Base-by-base conservation (phyloP, 177 flowering plant genomes). In the Vitis hybrid region DNA sequence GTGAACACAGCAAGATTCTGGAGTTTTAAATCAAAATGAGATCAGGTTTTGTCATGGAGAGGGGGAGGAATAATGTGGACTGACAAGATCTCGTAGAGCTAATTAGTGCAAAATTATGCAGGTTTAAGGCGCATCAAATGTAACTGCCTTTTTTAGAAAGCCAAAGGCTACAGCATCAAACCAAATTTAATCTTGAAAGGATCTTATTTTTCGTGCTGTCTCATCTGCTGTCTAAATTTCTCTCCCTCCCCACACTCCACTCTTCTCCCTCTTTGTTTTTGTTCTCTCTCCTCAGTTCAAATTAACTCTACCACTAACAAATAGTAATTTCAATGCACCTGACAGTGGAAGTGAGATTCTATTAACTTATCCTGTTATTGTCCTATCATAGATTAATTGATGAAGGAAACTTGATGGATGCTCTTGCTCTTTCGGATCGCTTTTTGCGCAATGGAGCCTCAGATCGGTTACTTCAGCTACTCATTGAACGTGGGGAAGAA, bases 351-450 rank as follows among this genome's bases (percentile, higher is more conserved):
- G 50, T 54, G 11, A 24, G 49, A 53, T 11, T 28, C 44, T 55
- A 28, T 15, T 22, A 65, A 49, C 11, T 15, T 53, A 67, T 47
- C 56, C 11, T 59, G 17, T 31, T 5, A 18, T 70, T 61, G 56
- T 53, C 44, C 31, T 56, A 6, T 20, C n/a, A 51, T 85, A 96
- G 99, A 78, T 79, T 94, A 74, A 89, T 92, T 59, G 89, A 85
- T 73, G 99, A 92, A 77, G 97, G 94, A 66, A 94, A 96, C 59
- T 77, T 90, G 62, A 76, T 88, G 94, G 99, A 96, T 86, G 98
- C 99, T 67, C 96, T 96, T 73, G 97, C 97, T 57, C 90, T 96
- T 68, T 96, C 99, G 13, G 99, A 96, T 80, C 99, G 99, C 62
- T 96, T 90, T 84, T 76, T 96, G 75, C 88, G 95, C 61, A 75